phyloP scores from a whole-genome alignment of 768 basidiomycete genomes.

The Boletus reticulatus region DNA sequence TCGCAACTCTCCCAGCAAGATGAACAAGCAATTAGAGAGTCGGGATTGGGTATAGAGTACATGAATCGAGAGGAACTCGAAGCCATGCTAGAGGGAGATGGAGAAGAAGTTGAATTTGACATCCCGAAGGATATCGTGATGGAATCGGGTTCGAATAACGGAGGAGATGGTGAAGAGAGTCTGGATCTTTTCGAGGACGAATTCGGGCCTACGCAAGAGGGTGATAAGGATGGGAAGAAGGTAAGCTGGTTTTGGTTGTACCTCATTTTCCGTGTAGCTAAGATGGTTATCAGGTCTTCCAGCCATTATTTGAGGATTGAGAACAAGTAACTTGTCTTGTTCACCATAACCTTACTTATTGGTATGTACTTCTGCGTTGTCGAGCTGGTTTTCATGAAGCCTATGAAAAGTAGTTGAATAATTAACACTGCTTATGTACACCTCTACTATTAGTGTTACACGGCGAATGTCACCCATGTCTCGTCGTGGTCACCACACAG shows the following conservation, averaged over 20 bases:
- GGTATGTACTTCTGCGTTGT: too few species aligned
- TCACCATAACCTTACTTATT: too few species aligned
- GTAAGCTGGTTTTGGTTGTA: constrained; percentile 10
- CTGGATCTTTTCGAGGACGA: constrained; percentile 34
- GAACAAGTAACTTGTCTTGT: not conserved
- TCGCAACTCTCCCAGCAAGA: constrained; percentile 63
- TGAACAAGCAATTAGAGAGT: constrained; percentile 49
- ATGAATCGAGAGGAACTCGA: constrained; percentile 64
- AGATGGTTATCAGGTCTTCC: constrained; percentile 22
- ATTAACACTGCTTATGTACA: not conserved
- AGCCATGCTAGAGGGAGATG: constrained; percentile 39
- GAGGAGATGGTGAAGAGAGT: constrained; percentile 19
- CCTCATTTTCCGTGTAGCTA: not conserved
- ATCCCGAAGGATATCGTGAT: constrained; percentile 1
- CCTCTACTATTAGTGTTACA: not conserved
- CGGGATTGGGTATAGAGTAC: constrained; percentile 64
- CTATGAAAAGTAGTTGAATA: too few species aligned
- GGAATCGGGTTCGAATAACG: not conserved
- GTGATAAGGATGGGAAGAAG: constrained; percentile 22
- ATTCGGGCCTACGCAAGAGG: constrained; percentile 32
- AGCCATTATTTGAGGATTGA: constrained; percentile 34
- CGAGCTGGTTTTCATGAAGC: too few species aligned
- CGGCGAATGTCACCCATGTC: constrained; percentile 13
- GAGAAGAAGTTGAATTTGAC: constrained; percentile 32
- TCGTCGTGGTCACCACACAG: constrained; percentile 10